A percentile compares a stretch with the other conserved stretches of the same genome.
These are phyloP conservation scores for Trypanosoma congolense DNA, from an alignment of 208 protist species.

Conservation along the genomic window DNA sequence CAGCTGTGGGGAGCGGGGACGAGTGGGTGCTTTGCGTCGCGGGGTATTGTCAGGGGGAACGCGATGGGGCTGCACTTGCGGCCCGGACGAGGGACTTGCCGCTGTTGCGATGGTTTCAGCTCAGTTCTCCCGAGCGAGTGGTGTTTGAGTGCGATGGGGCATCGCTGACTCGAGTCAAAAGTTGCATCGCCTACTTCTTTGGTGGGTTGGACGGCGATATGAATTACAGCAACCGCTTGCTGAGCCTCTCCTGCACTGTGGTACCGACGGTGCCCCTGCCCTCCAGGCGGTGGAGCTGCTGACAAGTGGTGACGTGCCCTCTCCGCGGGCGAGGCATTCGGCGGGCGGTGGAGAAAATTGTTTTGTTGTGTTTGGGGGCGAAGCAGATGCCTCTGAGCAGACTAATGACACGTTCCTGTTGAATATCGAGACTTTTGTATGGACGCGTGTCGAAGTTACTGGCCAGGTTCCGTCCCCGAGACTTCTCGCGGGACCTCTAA, in stretches of 20 bases:
- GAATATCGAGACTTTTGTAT: slow-evolving; percentile 30
- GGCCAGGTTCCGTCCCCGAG: slow-evolving; percentile 27
- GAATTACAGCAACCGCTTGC: slow-evolving; percentile 39
- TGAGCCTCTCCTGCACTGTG: slow-evolving; percentile 8
- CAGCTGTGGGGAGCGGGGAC: neutral
- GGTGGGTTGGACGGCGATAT: slow-evolving; percentile 52
- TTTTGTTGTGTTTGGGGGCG: slow-evolving; percentile 63
- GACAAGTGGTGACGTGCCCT: slow-evolving; percentile 37
- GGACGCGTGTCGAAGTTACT: slow-evolving; percentile 23
- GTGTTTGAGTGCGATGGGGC: slow-evolving; percentile 58
- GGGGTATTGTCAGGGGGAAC: slow-evolving; percentile 57
- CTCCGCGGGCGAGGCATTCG: slow-evolving; percentile 43
- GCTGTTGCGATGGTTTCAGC: slow-evolving; percentile 29
- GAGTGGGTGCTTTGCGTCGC: slow-evolving; percentile 50
- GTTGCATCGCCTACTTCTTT: slow-evolving; percentile 48
- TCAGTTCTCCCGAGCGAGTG: slow-evolving; percentile 10
- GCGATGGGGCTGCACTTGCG: slow-evolving; percentile 30
- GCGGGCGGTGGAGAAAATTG: slow-evolving; percentile 22
- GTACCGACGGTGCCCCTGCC: slow-evolving; percentile 7
- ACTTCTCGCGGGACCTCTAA: slow-evolving; percentile 39
- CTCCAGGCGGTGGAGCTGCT: slow-evolving; percentile 14
- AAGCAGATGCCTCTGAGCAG: slow-evolving; percentile 47
- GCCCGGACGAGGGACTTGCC: slow-evolving; percentile 19
- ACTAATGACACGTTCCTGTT: slow-evolving; percentile 41
- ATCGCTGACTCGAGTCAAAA: slow-evolving; percentile 31